phyloP scores from a whole-genome alignment of 352 stramenopile species.

The Plasmopara halstedii region DNA sequence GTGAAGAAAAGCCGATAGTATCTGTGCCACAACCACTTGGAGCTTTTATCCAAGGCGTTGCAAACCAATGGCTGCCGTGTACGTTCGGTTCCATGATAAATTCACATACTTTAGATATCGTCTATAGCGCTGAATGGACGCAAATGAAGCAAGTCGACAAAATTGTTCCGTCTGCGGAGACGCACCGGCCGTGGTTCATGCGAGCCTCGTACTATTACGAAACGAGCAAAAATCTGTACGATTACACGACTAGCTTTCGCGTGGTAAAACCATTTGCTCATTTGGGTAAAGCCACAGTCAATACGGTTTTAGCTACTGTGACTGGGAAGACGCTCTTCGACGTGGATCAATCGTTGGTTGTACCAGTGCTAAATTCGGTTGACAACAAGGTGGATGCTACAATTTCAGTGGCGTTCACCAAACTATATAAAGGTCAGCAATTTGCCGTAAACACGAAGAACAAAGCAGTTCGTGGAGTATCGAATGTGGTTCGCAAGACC shows the following conservation, averaged over 20 bases:
- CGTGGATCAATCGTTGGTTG: conserved; percentile 46
- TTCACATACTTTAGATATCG: conserved; percentile 18
- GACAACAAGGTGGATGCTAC: conserved; percentile 70
- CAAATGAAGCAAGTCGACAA: background rate
- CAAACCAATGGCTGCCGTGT: conserved; percentile 24
- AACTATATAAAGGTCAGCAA: conserved; percentile 56
- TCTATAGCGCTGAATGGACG: conserved; percentile 21
- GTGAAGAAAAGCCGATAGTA: conserved; percentile 34
- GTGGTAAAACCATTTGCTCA: conserved; percentile 54
- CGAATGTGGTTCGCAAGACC: conserved; percentile 28
- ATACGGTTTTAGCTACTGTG: conserved; percentile 52
- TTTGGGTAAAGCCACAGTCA: conserved; percentile 56
- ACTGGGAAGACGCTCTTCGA: conserved; percentile 51
- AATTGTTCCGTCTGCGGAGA: conserved; percentile 6
- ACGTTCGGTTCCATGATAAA: conserved; percentile 16
- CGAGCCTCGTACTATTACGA: conserved; percentile 76
- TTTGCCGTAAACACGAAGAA: conserved; percentile 62
- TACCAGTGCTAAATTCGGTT: conserved; percentile 47
- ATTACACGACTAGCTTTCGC: conserved; percentile 76
- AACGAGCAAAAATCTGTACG: conserved; percentile 71
- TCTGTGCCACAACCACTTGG: conserved; percentile 16
- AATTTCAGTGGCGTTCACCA: conserved; percentile 54
- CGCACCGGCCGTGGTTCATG: conserved; percentile 62
- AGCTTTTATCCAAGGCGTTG: conserved; percentile 27
- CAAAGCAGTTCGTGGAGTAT: conserved; percentile 32